Evolutionary conservation across 2,329 filamentous ascomycete genomes (phyloP), one percentile per base, ranked within the genome.

Genomic region (Aphanoascus verrucosus): DNA sequence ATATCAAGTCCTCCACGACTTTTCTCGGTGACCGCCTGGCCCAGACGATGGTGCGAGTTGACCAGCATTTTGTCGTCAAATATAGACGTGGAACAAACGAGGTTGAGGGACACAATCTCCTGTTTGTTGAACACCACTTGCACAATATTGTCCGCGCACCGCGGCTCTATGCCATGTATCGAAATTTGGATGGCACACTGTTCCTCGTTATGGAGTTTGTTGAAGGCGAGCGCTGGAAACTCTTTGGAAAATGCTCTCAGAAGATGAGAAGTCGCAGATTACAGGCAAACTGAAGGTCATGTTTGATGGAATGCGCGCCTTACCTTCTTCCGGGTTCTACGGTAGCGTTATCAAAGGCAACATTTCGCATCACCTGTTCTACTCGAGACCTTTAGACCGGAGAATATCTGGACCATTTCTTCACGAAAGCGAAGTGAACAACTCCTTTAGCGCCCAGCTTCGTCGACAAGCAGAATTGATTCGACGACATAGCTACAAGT

Each of bases 331-430:
- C 9, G 56, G 56, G 38, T 61, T 59, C 51, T 61, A 60, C 44
- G 54, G 58, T 47, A 61, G 56, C 45, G 56, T 62, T 41, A 52
- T 49, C 40, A 32, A 34, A 56, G 59, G 60, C 49, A 57, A 57
- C 34, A 47, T 61, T 54, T 57, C 58, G 31, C 60, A 59, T 56
- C 49, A 55, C 19, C 59, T 61, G 59, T 59, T 60, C 59, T 61
- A 50, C 50, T 57, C 60, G 43, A 51, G 50, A 55, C 58, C 50
- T 59, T 56, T 42, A 49, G 57, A 47, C 9, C 32, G 31, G 17
- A 47, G 32, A 9, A 47, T 47, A 47, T 47, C 45, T 37, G 32
- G 45, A 3, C 45, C 45, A 3, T 37, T 47, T 37, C 31, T 19
- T 53, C 59, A 55, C 23, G 58, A 56, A 55, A 58, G 60, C 54